These are phyloP conservation scores for Collybia mongolica DNA, from an alignment of 768 basidiomycete species.

Conservation along the genomic window DNA sequence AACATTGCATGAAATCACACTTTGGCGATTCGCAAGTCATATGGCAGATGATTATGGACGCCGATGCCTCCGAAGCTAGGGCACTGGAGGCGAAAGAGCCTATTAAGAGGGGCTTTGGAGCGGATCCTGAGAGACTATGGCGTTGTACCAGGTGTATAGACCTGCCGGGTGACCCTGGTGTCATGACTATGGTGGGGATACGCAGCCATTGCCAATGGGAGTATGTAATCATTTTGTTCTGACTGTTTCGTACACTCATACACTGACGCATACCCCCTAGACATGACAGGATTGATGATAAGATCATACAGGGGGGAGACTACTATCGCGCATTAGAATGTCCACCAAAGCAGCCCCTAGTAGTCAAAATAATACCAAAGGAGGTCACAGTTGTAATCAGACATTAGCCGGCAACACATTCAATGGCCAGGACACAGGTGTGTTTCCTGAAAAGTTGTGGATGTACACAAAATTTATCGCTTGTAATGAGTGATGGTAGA, in stretches of 20 bases:
- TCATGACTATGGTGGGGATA: slow-evolving; percentile 16
- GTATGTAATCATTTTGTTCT: not conserved
- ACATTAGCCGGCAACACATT: too few relatives aligned
- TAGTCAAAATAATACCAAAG: slow-evolving; percentile 6
- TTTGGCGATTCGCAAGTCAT: slow-evolving; percentile 23
- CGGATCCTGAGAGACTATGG: slow-evolving; percentile 17
- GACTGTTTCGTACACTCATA: not conserved
- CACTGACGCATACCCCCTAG: not conserved
- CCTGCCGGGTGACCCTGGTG: slow-evolving; percentile 16
- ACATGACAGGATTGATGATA: not conserved
- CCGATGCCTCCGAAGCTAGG: slow-evolving; percentile 20
- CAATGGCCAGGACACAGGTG: too few relatives aligned
- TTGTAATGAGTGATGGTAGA: too few relatives aligned
- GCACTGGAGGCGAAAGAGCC: slow-evolving; percentile 17
- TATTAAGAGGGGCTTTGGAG: slow-evolving; percentile 8
- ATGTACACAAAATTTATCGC: slow-evolving; percentile 9
- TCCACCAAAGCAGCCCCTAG: slow-evolving; percentile 1
- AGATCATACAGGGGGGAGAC: not conserved
- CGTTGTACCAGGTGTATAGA: slow-evolving; percentile 26
- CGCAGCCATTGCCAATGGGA: slow-evolving; percentile 14
- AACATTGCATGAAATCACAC: slow-evolving; percentile 28
- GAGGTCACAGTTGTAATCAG: not conserved
- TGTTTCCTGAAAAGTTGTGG: too few relatives aligned
- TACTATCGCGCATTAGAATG: slow-evolving; percentile 8
- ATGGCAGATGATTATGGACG: slow-evolving; percentile 25